Percentiles rank a stretch among this genome's conserved stretches.
Conservation (phyloP, 345 rosid species). For the Crucihimalaya himalaica region DNA sequence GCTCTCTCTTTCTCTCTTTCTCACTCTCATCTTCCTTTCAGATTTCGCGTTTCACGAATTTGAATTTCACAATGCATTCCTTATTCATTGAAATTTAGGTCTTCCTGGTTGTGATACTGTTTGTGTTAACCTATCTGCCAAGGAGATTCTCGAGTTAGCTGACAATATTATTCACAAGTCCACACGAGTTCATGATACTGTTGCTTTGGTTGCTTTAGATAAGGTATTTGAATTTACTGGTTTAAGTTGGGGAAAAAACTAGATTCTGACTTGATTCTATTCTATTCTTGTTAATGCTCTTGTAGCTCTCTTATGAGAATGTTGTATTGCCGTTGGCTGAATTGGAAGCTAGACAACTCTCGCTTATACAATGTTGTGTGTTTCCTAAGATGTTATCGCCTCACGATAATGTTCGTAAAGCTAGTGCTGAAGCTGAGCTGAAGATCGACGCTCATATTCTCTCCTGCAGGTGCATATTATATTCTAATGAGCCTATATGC, state of each 20-base stretch:
- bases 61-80: neutral
- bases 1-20: neutral
- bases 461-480: conserved; percentile 64
- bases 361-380: conserved; percentile 76
- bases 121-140: conserved; percentile 64
- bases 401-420: conserved; percentile 61
- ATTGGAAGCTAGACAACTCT: conserved; percentile 70
- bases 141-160: conserved; percentile 69
- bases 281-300: conserved; percentile 9
- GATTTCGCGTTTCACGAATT: conserved; percentile 6
- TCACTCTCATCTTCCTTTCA: neutral
- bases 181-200: conserved; percentile 65
- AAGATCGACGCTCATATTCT: conserved; percentile 65
- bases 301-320: conserved; percentile 76
- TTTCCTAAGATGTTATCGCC: conserved; percentile 70
- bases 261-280: neutral
- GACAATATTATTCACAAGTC: conserved; percentile 66
- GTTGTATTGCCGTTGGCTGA: conserved; percentile 72
- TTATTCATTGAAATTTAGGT: conserved; percentile 45
- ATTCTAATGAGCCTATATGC: neutral
- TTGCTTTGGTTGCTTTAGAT: conserved; percentile 78
- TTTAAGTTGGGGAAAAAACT: neutral
- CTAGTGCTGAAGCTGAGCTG: conserved; percentile 79
- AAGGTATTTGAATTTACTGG: conserved; percentile 49
- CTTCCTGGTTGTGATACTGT: conserved; percentile 62